Conservation (phyloP, 306 rosid genomes). For the Trichosanthes truncata region DNA sequence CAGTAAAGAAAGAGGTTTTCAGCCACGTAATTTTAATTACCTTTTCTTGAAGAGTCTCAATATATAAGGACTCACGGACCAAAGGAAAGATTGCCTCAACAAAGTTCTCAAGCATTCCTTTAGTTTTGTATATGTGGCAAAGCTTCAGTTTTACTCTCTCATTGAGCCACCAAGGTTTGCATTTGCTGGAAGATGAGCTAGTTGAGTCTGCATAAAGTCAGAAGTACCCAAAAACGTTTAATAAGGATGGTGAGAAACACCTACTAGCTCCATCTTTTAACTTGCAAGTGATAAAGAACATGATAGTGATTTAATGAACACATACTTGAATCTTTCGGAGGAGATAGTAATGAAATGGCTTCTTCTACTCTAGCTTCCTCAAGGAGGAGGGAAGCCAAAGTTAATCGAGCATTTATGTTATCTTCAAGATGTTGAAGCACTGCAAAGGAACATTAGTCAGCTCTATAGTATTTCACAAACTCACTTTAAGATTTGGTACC, state of each 20-base stretch:
- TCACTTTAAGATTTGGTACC: not conserved
- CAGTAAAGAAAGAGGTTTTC: not conserved
- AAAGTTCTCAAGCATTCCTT: slow-evolving; percentile 34
- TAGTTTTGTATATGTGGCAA: slow-evolving; percentile 29
- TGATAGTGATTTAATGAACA: slow-evolving; percentile 5
- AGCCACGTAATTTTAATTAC: slow-evolving; percentile 10
- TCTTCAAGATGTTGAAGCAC: slow-evolving; percentile 51
- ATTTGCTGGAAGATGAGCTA: slow-evolving; percentile 36
- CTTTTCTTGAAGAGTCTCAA: slow-evolving; percentile 31
- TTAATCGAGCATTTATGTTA: slow-evolving; percentile 60
- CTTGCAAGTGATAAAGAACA: slow-evolving; percentile 17
- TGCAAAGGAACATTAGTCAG: slow-evolving; percentile 30
- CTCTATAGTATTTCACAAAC: not conserved
- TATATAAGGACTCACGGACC: slow-evolving; percentile 31
- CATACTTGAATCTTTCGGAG: slow-evolving; percentile 48
- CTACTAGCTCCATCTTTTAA: not conserved
- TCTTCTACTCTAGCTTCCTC: slow-evolving; percentile 73
- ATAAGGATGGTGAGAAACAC: not conserved
- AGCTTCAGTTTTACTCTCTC: slow-evolving; percentile 41
- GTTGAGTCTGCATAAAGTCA: slow-evolving; percentile 33
- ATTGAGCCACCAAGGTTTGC: slow-evolving; percentile 70
- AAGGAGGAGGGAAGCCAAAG: slow-evolving; percentile 75
- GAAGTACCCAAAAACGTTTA: not conserved
- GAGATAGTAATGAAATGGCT: slow-evolving; percentile 65
- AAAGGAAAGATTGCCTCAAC: slow-evolving; percentile 30